Conservation (phyloP, 768 basidiomycete species). For the Nidularia sp. region DNA sequence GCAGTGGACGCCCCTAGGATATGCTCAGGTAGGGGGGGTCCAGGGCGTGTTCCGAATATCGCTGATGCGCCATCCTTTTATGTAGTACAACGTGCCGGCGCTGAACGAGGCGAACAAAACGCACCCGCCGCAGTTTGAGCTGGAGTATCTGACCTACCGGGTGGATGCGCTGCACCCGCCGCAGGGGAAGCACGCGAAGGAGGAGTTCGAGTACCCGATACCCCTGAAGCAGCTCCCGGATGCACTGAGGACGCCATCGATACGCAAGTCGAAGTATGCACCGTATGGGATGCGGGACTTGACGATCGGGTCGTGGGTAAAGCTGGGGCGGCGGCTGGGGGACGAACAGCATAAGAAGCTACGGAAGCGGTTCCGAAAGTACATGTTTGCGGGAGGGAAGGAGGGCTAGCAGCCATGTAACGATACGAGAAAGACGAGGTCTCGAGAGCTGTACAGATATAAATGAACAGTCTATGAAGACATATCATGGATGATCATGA, state of each 20-base stretch:
- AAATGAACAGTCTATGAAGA: too few species aligned
- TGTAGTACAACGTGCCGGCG: slow-evolving; percentile 65
- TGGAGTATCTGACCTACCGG: slow-evolving; percentile 76
- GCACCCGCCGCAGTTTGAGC: slow-evolving; percentile 55
- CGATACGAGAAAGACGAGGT: too few species aligned
- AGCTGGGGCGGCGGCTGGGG: slow-evolving; percentile 59
- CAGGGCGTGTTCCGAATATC: background rate
- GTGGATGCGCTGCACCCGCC: slow-evolving; percentile 35
- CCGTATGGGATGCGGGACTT: slow-evolving; percentile 76
- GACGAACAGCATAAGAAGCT: slow-evolving; percentile 46
- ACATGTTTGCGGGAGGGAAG: slow-evolving; percentile 67
- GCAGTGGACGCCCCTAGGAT: slow-evolving; percentile 74
- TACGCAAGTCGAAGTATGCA: slow-evolving; percentile 45
- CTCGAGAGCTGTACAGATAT: too few species aligned
- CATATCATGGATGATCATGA: too few species aligned
- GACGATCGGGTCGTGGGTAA: slow-evolving; percentile 73
- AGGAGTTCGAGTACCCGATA: slow-evolving; percentile 42
- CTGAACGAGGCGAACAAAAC: slow-evolving; percentile 44
- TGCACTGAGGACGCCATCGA: slow-evolving; percentile 35
- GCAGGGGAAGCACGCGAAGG: slow-evolving; percentile 13
- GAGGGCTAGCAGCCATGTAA: too few species aligned
- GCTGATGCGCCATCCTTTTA: too few species aligned
- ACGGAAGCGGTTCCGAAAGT: slow-evolving; percentile 59
- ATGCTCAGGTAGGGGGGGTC: slow-evolving; percentile 65
- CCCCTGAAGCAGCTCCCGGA: slow-evolving; percentile 53